phyloP scores from a whole-genome alignment of 2,329 filamentous ascomycete species.

The Cladophialophora immunda region DNA sequence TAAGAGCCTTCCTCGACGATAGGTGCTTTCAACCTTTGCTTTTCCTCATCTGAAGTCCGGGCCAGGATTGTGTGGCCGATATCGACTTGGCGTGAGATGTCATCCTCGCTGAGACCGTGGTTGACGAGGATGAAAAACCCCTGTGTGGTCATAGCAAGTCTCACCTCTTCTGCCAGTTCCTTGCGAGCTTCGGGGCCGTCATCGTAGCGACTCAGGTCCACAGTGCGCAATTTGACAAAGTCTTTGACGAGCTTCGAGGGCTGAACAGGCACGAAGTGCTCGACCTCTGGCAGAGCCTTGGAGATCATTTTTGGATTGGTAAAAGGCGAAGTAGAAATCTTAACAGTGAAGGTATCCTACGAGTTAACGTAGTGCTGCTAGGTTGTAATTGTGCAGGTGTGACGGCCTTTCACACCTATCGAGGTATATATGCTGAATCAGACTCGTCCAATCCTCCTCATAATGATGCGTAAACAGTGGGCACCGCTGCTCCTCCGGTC shows the following conservation, averaged over 20 bases:
- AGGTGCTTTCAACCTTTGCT: conserved; percentile 57
- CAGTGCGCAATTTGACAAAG: conserved; percentile 9
- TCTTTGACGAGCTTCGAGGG: conserved; percentile 15
- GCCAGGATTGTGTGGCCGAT: conserved; percentile 67
- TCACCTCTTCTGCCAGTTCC: conserved; percentile 22
- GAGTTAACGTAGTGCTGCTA: background rate
- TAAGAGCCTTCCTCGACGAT: conserved; percentile 63
- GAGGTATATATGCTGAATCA: background rate
- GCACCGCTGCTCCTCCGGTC: background rate
- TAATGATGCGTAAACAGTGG: background rate
- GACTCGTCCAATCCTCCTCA: background rate
- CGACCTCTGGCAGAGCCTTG: conserved; percentile 24
- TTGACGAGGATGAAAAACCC: conserved; percentile 71
- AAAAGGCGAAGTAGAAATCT: background rate
- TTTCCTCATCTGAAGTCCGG: conserved; percentile 66
- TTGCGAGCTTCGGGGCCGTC: conserved; percentile 16
- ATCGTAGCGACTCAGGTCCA: conserved; percentile 24
- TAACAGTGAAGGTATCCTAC: background rate
- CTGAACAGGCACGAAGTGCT: conserved; percentile 25
- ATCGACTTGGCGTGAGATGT: conserved; percentile 69
- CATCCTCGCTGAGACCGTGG: conserved; percentile 67
- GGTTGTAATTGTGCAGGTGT: background rate
- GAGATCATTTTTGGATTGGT: conserved; percentile 26
- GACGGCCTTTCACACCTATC: background rate
- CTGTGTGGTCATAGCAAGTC: conserved; percentile 24